Percentiles rank a stretch among this genome's conserved stretches.
Conservation (phyloP, 2,329 filamentous ascomycete genomes). For the Sclerotinia spermophila region DNA sequence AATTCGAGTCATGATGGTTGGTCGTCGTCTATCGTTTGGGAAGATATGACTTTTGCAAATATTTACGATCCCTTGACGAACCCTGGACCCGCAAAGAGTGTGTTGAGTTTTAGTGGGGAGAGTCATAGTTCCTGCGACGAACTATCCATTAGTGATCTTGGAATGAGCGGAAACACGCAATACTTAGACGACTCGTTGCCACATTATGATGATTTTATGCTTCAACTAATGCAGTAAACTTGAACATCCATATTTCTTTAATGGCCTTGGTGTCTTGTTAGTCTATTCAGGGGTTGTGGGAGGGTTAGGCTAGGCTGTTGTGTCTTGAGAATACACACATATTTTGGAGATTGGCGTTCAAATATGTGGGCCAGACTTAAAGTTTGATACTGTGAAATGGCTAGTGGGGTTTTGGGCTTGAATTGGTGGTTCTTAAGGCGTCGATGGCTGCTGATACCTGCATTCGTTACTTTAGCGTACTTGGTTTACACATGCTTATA, state of each 20-base stretch:
- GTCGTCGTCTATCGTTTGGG: conserved; percentile 53
- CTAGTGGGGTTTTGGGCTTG: neutral
- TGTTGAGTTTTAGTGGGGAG: conserved; percentile 58
- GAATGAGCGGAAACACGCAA: conserved; percentile 9
- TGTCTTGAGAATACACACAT: neutral
- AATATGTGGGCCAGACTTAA: neutral
- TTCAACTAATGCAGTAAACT: neutral
- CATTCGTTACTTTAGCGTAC: neutral
- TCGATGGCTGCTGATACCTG: neutral
- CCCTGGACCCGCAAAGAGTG: conserved; percentile 46
- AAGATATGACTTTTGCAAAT: conserved; percentile 40
- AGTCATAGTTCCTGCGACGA: conserved; percentile 53
- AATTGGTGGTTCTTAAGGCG: neutral
- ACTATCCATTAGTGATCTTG: conserved; percentile 31
- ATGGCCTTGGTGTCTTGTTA: neutral
- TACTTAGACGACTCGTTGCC: neutral
- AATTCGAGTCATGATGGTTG: conserved; percentile 41
- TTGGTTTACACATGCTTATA: neutral
- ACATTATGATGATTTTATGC: neutral
- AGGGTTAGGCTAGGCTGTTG: neutral
- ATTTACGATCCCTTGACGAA: conserved; percentile 38
- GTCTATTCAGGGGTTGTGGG: neutral
- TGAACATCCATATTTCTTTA: neutral
- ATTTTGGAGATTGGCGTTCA: conserved; percentile 1
- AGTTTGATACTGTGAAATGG: neutral